Base-by-base conservation (phyloP, 1,284 basidiomycete species). In the Trametes sp. region DNA sequence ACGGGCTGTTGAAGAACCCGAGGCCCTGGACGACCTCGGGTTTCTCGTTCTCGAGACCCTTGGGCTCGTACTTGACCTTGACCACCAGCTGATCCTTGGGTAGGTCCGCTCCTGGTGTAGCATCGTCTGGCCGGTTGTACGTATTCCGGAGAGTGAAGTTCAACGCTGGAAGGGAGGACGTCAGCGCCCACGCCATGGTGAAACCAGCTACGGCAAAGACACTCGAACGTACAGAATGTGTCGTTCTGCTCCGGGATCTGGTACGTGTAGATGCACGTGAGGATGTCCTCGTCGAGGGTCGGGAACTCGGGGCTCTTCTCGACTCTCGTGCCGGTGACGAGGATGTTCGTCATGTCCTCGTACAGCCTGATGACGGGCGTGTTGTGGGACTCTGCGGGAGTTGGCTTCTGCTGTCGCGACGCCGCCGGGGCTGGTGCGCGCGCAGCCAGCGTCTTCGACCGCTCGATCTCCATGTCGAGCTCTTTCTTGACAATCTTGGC, bases 381-480 rank as follows among this genome's bases (percentile, higher is more conserved):
- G 61, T 83, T 78, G 69, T 86, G 86, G 2, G 84, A 81, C 66
- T 88, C 84, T 26, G 85, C 80, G 21, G 74, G 72, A 10, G 77
- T 73, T 8, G 78, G 63, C 19, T 76, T 63, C 7, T 72, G 59
- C 66, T 63, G 55, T 56, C 64, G 67, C 33, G 61, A 54, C 46
- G 53, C 49, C 10, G 55, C 42, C 10, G 70, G 75, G 38, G 68
- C 76, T 64, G 73, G 71, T 23, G 78, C 73, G 65, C 83, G 81
- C 28, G 76, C 67, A 14, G 77, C 75, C n/a, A 88, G 72, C 1
- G 74, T 67, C 60, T 84, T 85, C 46, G 81, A 80, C 55, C 85
- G 79, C 58, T 89, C 83, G 48, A 90, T 84, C 72, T 92, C 89
- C 14, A 81, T 79, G 38, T 87, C 79, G 21, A 89, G 78, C 62